These are phyloP conservation scores for Setaria viridis DNA, from an alignment of 202 grass and related monocot species.

Conservation along the genomic window DNA sequence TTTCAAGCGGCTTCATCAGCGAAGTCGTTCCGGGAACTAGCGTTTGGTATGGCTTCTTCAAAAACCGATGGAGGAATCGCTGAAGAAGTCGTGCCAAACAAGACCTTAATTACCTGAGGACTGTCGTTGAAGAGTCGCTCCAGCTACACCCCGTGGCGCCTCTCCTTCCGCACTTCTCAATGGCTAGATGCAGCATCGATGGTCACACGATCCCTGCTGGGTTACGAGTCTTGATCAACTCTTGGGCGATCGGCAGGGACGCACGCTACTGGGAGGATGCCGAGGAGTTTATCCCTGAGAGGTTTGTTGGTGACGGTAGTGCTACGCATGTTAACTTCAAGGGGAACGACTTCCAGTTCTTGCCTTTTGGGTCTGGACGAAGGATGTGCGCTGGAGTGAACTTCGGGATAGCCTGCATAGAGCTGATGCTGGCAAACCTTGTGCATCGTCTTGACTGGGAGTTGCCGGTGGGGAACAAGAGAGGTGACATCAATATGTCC, in stretches of 20 bases:
- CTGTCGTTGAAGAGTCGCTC: slow-evolving; percentile 41
- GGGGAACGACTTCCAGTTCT: slow-evolving; percentile 8
- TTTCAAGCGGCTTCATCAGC: too few relatives aligned
- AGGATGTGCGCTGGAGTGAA: slow-evolving; percentile 33
- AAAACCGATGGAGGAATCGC: too few relatives aligned
- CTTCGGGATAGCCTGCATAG: neutral
- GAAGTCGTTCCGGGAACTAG: too few relatives aligned
- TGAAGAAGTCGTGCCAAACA: too few relatives aligned
- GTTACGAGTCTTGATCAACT: neutral
- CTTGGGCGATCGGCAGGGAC: neutral
- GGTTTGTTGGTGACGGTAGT: neutral
- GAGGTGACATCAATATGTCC: neutral
- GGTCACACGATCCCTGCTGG: neutral
- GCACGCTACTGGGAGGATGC: slow-evolving; percentile 21
- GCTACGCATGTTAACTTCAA: neutral
- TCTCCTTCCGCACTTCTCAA: slow-evolving; percentile 21
- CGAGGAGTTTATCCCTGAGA: slow-evolving; percentile 10
- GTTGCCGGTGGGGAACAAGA: neutral
- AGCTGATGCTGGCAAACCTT: slow-evolving; percentile 25
- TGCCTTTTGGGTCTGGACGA: slow-evolving; percentile 35
- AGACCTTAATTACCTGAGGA: slow-evolving; percentile 27
- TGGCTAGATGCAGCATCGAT: neutral
- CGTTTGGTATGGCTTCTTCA: too few relatives aligned
- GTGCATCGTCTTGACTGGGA: neutral
- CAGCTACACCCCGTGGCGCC: slow-evolving; percentile 35